Percentiles rank a stretch among this genome's conserved stretches.
Evolutionary conservation across 805 yeast species (phyloP).

Genomic region (Nematodospora valgi): DNA sequence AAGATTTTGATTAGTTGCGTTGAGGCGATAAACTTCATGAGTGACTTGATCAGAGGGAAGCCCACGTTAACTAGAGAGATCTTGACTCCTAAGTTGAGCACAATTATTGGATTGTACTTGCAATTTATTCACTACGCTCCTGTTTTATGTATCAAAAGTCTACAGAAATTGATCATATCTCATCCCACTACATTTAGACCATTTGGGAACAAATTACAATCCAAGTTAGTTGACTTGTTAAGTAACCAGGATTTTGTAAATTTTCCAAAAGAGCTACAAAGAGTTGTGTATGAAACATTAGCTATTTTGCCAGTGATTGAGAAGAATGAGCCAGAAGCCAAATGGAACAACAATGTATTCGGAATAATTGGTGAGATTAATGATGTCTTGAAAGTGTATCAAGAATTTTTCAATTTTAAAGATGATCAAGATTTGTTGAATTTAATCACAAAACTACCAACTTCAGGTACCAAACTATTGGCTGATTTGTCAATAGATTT

Average conservation of each 20-base stretch:
- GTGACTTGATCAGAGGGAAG: constrained; percentile 63
- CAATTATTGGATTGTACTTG: constrained; percentile 53
- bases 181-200: constrained; percentile 85
- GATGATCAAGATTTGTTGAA: constrained; percentile 50
- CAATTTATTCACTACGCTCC: constrained; percentile 32
- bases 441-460: constrained; percentile 35
- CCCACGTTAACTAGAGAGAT: constrained; percentile 82
- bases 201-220: constrained; percentile 59
- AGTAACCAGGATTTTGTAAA: constrained; percentile 32
- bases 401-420: constrained; percentile 53
- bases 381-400: constrained; percentile 54
- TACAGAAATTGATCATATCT: constrained; percentile 40
- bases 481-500: constrained; percentile 56
- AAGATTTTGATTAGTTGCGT: constrained; percentile 34
- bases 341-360: constrained; percentile 46
- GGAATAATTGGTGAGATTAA: constrained; percentile 51
- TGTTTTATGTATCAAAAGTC: constrained; percentile 30
- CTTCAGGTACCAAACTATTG: constrained; percentile 22
- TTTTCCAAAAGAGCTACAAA: constrained; percentile 39
- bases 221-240: constrained; percentile 34
- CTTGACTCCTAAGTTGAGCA: constrained; percentile 73
- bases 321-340: constrained; percentile 45
- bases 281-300: constrained; percentile 44
- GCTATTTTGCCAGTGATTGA: constrained; percentile 58
- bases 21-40: constrained; percentile 39